A percentile compares a stretch with the other conserved stretches of the same genome.
Evolutionary conservation across 768 basidiomycete species (phyloP).

Genomic region (Rhodotorula sphaerocarpa): DNA sequence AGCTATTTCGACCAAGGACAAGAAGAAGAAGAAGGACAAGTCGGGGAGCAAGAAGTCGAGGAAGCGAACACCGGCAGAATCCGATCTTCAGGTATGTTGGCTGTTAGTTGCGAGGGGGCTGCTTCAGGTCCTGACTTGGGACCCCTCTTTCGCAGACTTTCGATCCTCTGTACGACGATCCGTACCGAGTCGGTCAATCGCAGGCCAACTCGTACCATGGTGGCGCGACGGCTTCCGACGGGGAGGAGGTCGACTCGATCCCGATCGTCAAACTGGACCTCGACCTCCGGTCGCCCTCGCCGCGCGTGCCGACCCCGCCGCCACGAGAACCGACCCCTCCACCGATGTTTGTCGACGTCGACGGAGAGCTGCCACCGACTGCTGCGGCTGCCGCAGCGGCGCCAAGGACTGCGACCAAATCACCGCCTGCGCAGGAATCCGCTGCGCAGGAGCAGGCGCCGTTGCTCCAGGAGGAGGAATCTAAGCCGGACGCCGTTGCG

Average conservation of each 20-base stretch:
- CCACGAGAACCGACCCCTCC: constrained; percentile 28
- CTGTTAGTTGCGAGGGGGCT: too few relatives aligned
- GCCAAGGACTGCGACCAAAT: background rate
- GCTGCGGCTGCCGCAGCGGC: background rate
- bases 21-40: constrained; percentile 40
- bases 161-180: constrained; percentile 72
- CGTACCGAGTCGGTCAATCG: constrained; percentile 68
- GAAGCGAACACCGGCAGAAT: constrained; percentile 48
- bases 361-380: constrained; percentile 71
- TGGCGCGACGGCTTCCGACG: constrained; percentile 17
- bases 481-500: constrained; percentile 3
- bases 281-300: constrained; percentile 25
- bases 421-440: background rate
- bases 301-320: constrained; percentile 47
- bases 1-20: constrained; percentile 36
- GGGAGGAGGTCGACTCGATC: constrained; percentile 76
- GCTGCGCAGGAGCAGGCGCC: background rate
- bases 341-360: constrained; percentile 60
- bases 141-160: constrained; percentile 36
- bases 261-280: constrained; percentile 74
- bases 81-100: constrained; percentile 13
- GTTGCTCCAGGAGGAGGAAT: too few relatives aligned
- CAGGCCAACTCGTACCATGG: constrained; percentile 47
- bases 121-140: too few relatives aligned
- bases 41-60: constrained; percentile 46